A percentile compares a stretch with the other conserved stretches of the same genome.
These are phyloP conservation scores for Tricholoma sp. DNA, from an alignment of 768 basidiomycete species.

Conservation along the genomic window DNA sequence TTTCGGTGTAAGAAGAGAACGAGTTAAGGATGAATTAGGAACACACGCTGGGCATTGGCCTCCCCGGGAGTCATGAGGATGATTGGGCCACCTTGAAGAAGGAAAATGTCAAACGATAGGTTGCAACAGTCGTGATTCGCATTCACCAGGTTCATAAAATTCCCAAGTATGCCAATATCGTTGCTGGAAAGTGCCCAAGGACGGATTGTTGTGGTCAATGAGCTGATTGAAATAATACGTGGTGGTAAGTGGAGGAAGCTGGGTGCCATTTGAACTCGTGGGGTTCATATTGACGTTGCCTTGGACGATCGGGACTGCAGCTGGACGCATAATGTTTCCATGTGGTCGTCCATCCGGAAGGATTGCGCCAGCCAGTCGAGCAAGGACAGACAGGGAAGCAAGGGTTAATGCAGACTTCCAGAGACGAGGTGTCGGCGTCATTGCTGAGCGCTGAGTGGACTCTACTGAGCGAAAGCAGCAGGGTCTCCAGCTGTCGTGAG, in stretches of 20 bases:
- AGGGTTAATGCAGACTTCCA: constrained; percentile 18
- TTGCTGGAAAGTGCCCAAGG: constrained; percentile 70
- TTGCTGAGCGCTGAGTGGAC: not conserved
- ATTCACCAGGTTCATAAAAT: constrained; percentile 49
- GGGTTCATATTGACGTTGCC: constrained; percentile 28
- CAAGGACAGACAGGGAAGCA: constrained; percentile 14
- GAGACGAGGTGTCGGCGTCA: constrained; percentile 4
- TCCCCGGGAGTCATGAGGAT: constrained; percentile 68
- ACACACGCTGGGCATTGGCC: constrained; percentile 44
- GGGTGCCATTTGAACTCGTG: constrained; percentile 37
- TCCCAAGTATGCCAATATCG: constrained; percentile 70
- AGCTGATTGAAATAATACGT: constrained; percentile 55
- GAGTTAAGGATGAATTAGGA: not conserved
- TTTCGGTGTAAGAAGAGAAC: constrained; percentile 1
- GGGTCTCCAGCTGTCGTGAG: too few relatives aligned
- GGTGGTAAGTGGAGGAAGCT: constrained; percentile 39
- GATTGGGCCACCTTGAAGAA: constrained; percentile 46
- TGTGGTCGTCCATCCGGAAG: constrained; percentile 36
- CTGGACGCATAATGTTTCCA: constrained; percentile 36
- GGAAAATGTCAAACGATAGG: not conserved
- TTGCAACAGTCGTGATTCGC: not conserved
- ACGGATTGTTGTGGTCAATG: constrained; percentile 51
- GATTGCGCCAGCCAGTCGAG: constrained; percentile 17
- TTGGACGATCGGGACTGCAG: constrained; percentile 30
- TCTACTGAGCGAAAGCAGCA: not conserved